Conservation (phyloP, 257 asterid genomes). For the Nicotiana obtusifolia region DNA sequence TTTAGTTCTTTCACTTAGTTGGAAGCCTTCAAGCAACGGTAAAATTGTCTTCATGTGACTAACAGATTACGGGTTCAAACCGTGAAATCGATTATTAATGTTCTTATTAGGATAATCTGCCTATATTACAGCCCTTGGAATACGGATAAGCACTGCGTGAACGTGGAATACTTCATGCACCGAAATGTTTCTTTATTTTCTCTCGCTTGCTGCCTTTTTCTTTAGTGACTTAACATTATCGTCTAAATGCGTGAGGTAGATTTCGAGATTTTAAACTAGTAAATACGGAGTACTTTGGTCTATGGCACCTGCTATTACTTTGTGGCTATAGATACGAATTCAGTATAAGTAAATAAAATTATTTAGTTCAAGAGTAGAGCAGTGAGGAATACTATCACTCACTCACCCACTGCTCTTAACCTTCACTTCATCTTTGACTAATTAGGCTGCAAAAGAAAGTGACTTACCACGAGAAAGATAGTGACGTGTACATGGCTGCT, state of each 20-base stretch:
- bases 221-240: no score
- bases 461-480: not conserved
- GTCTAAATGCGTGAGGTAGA: no score
- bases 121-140: rapidly evolving
- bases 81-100: no score
- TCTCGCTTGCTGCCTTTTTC: not conserved
- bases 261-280: no score
- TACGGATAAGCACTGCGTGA: no score
- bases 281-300: no score
- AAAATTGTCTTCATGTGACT: no score
- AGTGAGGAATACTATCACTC: not conserved
- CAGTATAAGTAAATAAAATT: no score
- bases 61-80: rapidly evolving
- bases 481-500: not conserved
- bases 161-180: no score
- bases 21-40: rapidly evolving
- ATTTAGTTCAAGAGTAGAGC: not conserved
- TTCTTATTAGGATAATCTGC: no score
- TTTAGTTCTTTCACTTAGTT: no score
- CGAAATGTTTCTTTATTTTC: no score
- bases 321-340: not conserved
- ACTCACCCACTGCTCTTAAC: not conserved
- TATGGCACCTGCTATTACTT: not conserved
- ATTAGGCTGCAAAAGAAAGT: not conserved
- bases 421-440: not conserved